Evolutionary conservation across 108 stramenopile species (phyloP), one percentile per base, ranked within the genome.

Genomic region (Mediolabrus comicus): DNA sequence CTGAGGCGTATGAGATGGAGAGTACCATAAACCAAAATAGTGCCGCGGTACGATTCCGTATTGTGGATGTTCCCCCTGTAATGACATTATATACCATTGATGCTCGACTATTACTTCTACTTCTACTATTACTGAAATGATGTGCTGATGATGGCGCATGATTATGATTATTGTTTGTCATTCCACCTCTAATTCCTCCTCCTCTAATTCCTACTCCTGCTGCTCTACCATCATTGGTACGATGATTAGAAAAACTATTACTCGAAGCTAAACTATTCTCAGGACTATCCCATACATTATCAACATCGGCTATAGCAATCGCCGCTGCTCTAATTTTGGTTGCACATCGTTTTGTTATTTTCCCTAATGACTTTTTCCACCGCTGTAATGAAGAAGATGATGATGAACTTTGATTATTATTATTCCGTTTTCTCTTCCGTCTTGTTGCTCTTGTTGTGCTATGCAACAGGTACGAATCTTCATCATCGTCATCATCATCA

Each of bases 281-380:
- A 2, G 85, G 87, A 32, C 84, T 82, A 65, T 92, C 90, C 90
- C 90, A 92, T 0, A 92, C 77, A 57, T 92, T 87, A 31, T 92
- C 90, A 2, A 88, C 87, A 64, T 92, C 86, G 59, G 88, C 83
- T 32, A 92, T 63, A 25, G 83, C 33, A 8, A 83, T 51, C 8
- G 83, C 64, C 17, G 55, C 74, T 5, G 35, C 56, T 53, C 83
- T 80, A 10, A 85, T 16, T 22, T 49, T 59, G 12, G 43, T 55
- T 14, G 51, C 62, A 1, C 67, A 53, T 60, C 25, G 28, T 8
- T 27, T 26, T 39, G 46, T 33, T 10, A 7, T 17, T 53, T 31
- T 46, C 8, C 27, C 2, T 0, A 68, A 17, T 17, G 56, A 57
- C 22, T 16, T 36, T 33, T 59, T 68, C 67, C 56, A 59, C 1